These are phyloP conservation scores for Medicago ruthenica DNA, from an alignment of 306 rosid species.

Conservation along the genomic window DNA sequence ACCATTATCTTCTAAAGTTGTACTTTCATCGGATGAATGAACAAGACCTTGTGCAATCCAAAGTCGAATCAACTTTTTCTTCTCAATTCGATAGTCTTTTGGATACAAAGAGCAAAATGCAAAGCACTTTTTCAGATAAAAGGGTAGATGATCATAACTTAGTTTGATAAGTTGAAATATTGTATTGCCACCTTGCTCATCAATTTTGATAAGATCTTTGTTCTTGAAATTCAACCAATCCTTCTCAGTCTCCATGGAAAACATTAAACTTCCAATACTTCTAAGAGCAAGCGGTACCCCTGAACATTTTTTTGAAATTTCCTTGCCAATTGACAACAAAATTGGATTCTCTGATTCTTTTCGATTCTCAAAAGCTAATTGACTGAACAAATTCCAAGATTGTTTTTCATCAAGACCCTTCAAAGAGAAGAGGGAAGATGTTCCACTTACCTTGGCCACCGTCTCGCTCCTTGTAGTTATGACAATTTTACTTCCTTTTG, in stretches of 20 bases:
- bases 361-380: constrained; percentile 19
- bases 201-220: not conserved
- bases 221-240: not conserved
- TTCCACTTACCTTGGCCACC: not conserved
- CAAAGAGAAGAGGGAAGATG: not conserved
- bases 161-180: constrained; percentile 11
- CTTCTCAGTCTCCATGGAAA: not conserved
- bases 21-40: not conserved
- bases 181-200: not conserved
- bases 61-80: not conserved
- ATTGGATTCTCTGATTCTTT: not conserved
- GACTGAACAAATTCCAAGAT: not conserved
- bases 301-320: not conserved
- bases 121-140: not conserved
- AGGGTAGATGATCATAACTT: not conserved
- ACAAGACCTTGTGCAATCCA: constrained; percentile 39
- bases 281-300: constrained; percentile 30
- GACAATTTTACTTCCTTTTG: too few relatives aligned
- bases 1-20: constrained; percentile 7
- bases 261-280: constrained; percentile 12
- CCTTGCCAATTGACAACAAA: not conserved
- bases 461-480: not conserved
- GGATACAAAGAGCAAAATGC: not conserved
- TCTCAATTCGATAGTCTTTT: not conserved
- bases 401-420: not conserved